These are phyloP conservation scores for Apiospora saccharicola DNA, from an alignment of 2,329 filamentous ascomycete species.

Conservation along the genomic window DNA sequence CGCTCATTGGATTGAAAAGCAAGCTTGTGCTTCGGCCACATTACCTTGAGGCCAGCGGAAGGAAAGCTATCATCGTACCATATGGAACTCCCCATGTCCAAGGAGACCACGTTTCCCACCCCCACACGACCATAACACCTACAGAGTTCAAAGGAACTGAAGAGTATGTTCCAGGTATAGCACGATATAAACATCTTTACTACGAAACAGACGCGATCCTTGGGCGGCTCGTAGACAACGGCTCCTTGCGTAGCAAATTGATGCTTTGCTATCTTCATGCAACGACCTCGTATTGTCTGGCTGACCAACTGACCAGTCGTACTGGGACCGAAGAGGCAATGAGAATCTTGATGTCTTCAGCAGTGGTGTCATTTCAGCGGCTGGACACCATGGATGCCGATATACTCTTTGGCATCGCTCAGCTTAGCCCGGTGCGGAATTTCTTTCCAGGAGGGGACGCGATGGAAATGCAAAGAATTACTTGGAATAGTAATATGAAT, in stretches of 20 bases:
- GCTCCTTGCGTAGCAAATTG: constrained; percentile 58
- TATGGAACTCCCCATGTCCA: constrained; percentile 25
- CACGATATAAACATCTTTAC: neutral
- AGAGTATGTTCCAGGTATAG: neutral
- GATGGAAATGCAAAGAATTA: constrained; percentile 54
- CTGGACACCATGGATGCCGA: constrained; percentile 46
- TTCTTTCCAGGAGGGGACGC: constrained; percentile 52
- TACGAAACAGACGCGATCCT: constrained; percentile 59
- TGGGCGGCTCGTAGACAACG: constrained; percentile 57
- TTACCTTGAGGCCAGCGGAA: neutral
- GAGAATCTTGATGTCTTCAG: constrained; percentile 54
- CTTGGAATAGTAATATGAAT: constrained; percentile 49
- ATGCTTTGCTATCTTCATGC: constrained; percentile 62
- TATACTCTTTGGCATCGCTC: constrained; percentile 47
- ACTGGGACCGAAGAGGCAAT: constrained; percentile 65
- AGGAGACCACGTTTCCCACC: constrained; percentile 47
- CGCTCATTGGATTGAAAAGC: constrained; percentile 56
- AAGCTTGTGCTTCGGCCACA: constrained; percentile 50
- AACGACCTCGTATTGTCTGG: constrained; percentile 58
- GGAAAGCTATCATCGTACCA: constrained; percentile 37
- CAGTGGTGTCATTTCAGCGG: constrained; percentile 54
- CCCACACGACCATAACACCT: constrained; percentile 41
- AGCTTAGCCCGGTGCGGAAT: constrained; percentile 48
- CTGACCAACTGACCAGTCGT: constrained; percentile 53
- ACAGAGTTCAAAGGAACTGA: constrained; percentile 41